Conservation (phyloP, 352 stramenopile genomes). For the Phytophthora fragariaefolia region DNA sequence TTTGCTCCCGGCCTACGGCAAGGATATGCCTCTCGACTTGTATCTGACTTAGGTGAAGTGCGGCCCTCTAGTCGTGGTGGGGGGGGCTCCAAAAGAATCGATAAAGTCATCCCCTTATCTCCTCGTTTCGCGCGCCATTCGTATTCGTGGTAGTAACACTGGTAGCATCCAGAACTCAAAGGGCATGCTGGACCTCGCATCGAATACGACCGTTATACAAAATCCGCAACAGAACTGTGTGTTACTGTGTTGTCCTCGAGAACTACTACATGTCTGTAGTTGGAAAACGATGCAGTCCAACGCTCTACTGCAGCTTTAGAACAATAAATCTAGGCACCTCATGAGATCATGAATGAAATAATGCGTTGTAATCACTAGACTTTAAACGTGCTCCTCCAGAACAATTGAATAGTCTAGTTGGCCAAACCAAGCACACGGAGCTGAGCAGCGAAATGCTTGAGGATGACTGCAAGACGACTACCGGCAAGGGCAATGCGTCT, state of each 20-base stretch:
- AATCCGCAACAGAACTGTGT: not conserved
- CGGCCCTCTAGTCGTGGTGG: not conserved
- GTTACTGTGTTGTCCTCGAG: not conserved
- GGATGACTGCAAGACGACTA: constrained; percentile 58
- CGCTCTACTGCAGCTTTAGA: too few relatives aligned
- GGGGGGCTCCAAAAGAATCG: not conserved
- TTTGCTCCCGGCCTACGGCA: not conserved
- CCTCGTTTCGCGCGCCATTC: not conserved
- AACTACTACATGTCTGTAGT: too few relatives aligned
- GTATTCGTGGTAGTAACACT: too few relatives aligned
- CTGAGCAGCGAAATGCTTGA: constrained; percentile 64
- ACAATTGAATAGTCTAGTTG: constrained; percentile 15
- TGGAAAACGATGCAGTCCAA: too few relatives aligned
- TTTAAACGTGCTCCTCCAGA: not conserved
- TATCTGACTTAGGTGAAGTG: not conserved
- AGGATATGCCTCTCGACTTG: not conserved
- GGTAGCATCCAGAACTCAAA: not conserved
- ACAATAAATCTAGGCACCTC: too few relatives aligned
- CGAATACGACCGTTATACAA: not conserved
- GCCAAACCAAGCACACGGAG: constrained; percentile 49
- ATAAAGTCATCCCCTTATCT: not conserved
- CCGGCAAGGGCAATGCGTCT: constrained; percentile 55
- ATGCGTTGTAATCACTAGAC: too few relatives aligned
- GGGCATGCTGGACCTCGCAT: not conserved
- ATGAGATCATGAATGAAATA: too few relatives aligned